Evolutionary conservation across 768 basidiomycete species (phyloP), one percentile per base, ranked within the genome.

Genomic region (Amanita molliuscula): DNA sequence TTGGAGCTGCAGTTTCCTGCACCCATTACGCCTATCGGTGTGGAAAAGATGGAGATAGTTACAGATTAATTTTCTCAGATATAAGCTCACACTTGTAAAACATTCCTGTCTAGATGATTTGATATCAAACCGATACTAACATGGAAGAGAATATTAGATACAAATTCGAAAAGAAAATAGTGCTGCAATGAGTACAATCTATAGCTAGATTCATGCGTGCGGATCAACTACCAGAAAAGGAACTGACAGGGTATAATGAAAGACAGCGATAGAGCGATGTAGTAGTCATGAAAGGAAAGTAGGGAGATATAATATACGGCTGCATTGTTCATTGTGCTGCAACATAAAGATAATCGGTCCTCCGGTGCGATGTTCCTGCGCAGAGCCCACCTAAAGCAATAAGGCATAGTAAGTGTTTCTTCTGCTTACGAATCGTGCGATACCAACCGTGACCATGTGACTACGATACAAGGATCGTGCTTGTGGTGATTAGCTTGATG

Each of bases 141-240:
- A 28, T 23, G 26, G 29, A 38, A 38, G 23, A n/a, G 21, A 10
- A 42, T 44, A 23, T 21, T 43, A 50, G 41, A 36, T 35, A 50
- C 49, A 50, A 36, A 31, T 23, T 29, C 38, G 38, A 50, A 37
- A 23, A 28, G 15, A 20, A 49, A 40, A 18, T 41, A 40, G 42
- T 50, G 29, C 29, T 50, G 41, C 49, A 50, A 44, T 50, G 42
- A 33, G 40, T 50, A 50, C 49, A 50, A 33, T 49, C 48, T 49
- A n/a, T n/a, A n/a, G 38, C 25, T 49, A 42, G 23, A 49, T 50
- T 38, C 37, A 37, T 41, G 41, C 41, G 49, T 50, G 33, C 28
- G 47, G n/a, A 35, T 21, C 33, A 29, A 41, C 38, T 41, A 50
- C 28, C 41, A 50, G 48, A 47, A n/a, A 48, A 18, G 23, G 47